Evolutionary conservation across 2,329 filamentous ascomycete species (phyloP).

Genomic region (Knoxdaviesia capensis): DNA sequence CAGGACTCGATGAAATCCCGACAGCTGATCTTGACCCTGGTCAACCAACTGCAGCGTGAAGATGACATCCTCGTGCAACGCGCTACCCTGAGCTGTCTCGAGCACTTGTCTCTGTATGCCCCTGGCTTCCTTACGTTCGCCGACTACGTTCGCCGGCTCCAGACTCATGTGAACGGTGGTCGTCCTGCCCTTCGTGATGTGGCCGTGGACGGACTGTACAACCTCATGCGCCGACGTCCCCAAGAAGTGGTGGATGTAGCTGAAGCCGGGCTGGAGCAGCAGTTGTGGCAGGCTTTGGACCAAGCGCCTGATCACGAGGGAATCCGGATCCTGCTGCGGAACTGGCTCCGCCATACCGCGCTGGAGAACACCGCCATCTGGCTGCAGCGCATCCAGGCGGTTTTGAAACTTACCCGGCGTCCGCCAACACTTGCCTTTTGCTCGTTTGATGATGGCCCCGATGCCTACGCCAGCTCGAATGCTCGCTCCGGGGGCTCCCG

Average conservation of each 20-base stretch:
- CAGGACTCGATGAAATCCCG: constrained; percentile 85
- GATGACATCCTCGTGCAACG: constrained; percentile 49
- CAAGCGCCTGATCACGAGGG: constrained; percentile 54
- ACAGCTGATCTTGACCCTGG: constrained; percentile 73
- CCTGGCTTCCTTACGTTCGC: constrained; percentile 69
- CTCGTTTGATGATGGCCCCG: too few relatives aligned
- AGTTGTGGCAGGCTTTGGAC: constrained; percentile 81
- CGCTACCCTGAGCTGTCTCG: constrained; percentile 64
- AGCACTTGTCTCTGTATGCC: constrained; percentile 83
- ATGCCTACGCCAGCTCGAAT: constrained; percentile 10
- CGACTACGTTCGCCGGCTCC: constrained; percentile 66
- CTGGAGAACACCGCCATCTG: constrained; percentile 62
- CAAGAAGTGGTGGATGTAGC: constrained; percentile 63
- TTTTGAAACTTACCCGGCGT: constrained; percentile 65
- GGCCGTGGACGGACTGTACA: constrained; percentile 75
- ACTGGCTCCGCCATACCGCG: constrained; percentile 85
- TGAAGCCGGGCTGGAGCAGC: constrained; percentile 64
- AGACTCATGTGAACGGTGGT: constrained; percentile 53
- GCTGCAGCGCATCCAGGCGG: constrained; percentile 73
- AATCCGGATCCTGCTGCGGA: constrained; percentile 70
- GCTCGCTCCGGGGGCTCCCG: constrained; percentile 8
- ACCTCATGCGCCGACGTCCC: constrained; percentile 84
- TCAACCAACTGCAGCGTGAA: constrained; percentile 65
- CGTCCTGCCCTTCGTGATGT: constrained; percentile 53
- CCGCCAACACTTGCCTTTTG: neutral